A percentile compares a stretch with the other conserved stretches of the same genome.
Conservation (phyloP, 768 basidiomycete species). For the Mycena belliarum region DNA sequence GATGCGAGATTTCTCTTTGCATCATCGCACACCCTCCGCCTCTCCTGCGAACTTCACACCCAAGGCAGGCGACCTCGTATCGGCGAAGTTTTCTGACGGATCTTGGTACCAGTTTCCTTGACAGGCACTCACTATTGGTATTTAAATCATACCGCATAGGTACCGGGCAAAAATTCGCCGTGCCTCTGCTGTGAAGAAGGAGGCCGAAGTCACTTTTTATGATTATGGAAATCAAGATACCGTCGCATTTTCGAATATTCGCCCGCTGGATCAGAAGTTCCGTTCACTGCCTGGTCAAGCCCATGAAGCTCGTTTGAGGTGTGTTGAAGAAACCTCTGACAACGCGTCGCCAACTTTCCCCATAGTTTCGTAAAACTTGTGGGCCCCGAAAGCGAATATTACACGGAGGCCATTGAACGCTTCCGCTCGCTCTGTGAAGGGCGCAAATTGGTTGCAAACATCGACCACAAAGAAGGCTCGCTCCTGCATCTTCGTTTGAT, state of each 20-base stretch:
- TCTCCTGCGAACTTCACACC: conserved; percentile 74
- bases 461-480: conserved; percentile 81
- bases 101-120: conserved; percentile 52
- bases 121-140: too few relatives aligned
- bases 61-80: conserved; percentile 85
- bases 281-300: conserved; percentile 90
- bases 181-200: conserved; percentile 84
- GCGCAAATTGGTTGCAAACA: conserved; percentile 95
- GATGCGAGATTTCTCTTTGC: conserved; percentile 90
- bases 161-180: conserved; percentile 92
- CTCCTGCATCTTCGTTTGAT: conserved; percentile 89
- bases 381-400: conserved; percentile 83
- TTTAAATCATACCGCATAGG: too few relatives aligned
- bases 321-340: conserved; percentile 4
- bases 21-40: conserved; percentile 69
- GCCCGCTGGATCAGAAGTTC: conserved; percentile 90
- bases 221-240: conserved; percentile 95
- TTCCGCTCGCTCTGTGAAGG: conserved; percentile 88
- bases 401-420: conserved; percentile 78
- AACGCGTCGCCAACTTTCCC: neutral
- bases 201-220: conserved; percentile 94
- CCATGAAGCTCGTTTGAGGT: conserved; percentile 91
- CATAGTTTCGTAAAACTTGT: conserved; percentile 84
- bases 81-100: conserved; percentile 92
- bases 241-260: conserved; percentile 76